Base-by-base conservation (phyloP, 768 basidiomycete genomes). In the Pleurotus giganteus region DNA sequence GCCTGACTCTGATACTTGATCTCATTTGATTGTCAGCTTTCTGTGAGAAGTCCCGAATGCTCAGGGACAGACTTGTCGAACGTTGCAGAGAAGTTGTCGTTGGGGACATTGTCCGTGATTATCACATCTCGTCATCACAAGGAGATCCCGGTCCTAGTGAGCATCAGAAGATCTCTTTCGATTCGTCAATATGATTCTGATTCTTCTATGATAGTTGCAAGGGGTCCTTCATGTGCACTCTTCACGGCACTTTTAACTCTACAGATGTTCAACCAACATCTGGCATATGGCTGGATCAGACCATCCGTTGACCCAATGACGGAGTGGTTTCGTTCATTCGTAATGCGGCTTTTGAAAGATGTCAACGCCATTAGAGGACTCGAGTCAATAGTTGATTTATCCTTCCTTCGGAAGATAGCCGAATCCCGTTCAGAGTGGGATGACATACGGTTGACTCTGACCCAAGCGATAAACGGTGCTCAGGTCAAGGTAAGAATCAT, bases 201-300 rank as follows among this genome's bases (percentile, higher is more conserved):
- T 19, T 17, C 41, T n/a, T 12, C 19, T 13, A 31, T 51, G 23
- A 58, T 23, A 56, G 58, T 26, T 15, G 39, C 54, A 23, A 28
- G 45, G 29, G 57, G 54, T 36, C 68, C 63, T 42, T 67, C 60
- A 53, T 74, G 76, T 7, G 65, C 70, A 39, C 73, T 89, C 47
- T 71, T 85, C 54, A 73, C 79, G 39, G 79, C 82, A 15, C 65
- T 91, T 49, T 65, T 84, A 42, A 66, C 73, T 1, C 67, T 91
- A 15, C 80, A 80, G 28, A 72, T 74, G 12, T 75, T 77, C 2
- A 68, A 86, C 47, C 80, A 82, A 60, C 73, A 78, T n/a, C 66
- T 90, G 11, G 84, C 83, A 1, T 65, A 80, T 46, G 69, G 74
- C 39, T 69, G 72, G 49, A 34, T 24, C 19, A 24, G 21, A 4